Evolutionary conservation across 108 stramenopile species (phyloP).

Genomic region (Aurantiochytrium sp.): DNA sequence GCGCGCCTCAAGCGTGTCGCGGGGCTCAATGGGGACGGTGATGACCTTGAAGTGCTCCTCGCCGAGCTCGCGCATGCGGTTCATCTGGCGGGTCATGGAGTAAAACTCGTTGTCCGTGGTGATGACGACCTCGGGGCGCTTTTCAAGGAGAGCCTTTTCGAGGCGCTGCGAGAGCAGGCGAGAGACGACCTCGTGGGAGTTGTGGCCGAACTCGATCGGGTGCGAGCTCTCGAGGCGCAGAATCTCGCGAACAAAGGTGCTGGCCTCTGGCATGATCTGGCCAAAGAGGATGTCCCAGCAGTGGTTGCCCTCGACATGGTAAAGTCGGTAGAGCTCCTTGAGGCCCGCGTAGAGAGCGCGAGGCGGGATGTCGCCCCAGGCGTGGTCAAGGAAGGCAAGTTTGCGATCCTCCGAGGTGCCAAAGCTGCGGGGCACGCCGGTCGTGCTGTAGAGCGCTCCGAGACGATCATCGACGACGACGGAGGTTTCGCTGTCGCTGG

Average conservation of each 20-base stretch:
- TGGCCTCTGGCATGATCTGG: constrained; percentile 21
- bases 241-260: neutral
- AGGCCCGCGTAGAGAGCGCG: neutral
- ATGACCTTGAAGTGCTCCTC: neutral
- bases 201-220: constrained; percentile 27
- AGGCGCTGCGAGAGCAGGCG: constrained; percentile 18
- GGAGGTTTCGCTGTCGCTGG: neutral
- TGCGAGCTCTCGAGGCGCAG: neutral
- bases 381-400: constrained; percentile 24
- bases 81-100: constrained; percentile 28
- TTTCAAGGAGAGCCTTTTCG: neutral
- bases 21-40: constrained; percentile 15
- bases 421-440: neutral
- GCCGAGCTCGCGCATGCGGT: constrained; percentile 10
- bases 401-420: neutral
- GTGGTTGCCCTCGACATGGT: constrained; percentile 15
- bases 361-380: constrained; percentile 28
- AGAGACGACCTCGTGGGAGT: constrained; percentile 22
- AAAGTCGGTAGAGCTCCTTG: constrained; percentile 17
- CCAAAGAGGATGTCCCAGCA: constrained; percentile 27
- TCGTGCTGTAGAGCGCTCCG: neutral
- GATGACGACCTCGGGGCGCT: constrained; percentile 12
- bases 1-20: constrained; percentile 10
- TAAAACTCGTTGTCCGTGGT: constrained; percentile 29
- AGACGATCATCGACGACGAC: neutral